These are phyloP conservation scores for Agrocybe praecox DNA, from an alignment of 768 basidiomycete genomes.

Conservation along the genomic window DNA sequence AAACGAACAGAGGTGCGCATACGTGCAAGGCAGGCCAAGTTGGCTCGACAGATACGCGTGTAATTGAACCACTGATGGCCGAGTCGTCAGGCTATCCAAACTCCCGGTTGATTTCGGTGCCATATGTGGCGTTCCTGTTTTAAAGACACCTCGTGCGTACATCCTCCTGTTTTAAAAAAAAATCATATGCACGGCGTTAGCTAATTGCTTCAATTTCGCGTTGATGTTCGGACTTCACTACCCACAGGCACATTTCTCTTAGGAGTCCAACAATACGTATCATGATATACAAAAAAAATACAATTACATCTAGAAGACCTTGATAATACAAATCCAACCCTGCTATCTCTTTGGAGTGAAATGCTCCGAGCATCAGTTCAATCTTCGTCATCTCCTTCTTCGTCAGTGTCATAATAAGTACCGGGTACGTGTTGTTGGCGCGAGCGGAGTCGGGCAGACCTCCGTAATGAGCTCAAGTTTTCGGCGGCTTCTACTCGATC, in stretches of 20 bases:
- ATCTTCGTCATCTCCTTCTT: conserved; percentile 16
- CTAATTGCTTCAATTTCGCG: too few relatives aligned
- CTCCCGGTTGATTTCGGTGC: background rate
- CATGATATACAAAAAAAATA: too few relatives aligned
- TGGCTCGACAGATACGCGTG: too few relatives aligned
- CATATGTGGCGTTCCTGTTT: background rate
- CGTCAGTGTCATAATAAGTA: conserved; percentile 11
- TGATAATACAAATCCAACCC: background rate
- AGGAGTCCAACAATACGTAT: too few relatives aligned
- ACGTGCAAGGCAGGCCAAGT: background rate
- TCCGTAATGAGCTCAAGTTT: conserved; percentile 25
- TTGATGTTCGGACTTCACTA: too few relatives aligned
- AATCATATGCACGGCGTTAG: too few relatives aligned
- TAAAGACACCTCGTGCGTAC: background rate
- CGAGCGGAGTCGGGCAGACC: conserved; percentile 23
- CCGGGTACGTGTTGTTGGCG: conserved; percentile 20
- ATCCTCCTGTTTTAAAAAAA: too few relatives aligned
- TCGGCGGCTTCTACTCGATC: conserved; percentile 19
- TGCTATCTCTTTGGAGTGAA: background rate
- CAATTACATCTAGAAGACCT: background rate
- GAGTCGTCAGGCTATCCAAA: background rate
- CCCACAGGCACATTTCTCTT: too few relatives aligned
- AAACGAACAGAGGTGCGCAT: background rate
- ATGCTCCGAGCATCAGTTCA: background rate
- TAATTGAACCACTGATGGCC: background rate